Evolutionary conservation across 352 stramenopile species (phyloP).

Genomic region (Globisporangium emineosum): DNA sequence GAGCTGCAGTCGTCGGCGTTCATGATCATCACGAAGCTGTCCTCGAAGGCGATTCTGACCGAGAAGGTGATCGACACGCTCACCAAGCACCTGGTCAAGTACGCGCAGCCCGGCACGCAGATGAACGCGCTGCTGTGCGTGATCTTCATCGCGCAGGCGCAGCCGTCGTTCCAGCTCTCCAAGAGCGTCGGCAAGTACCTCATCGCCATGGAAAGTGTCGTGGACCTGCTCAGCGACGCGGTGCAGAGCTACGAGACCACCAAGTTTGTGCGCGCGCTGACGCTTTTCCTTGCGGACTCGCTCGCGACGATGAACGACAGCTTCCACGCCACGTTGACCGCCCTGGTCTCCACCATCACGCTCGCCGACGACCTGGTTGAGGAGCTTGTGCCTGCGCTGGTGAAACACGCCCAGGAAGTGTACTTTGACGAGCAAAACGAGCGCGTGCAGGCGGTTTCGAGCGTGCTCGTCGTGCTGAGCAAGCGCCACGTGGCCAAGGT

Average conservation of each 20-base stretch:
- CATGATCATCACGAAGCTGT: conserved; percentile 84
- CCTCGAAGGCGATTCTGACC: conserved; percentile 73
- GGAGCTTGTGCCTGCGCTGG: conserved; percentile 46
- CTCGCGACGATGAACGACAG: conserved; percentile 37
- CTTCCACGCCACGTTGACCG: conserved; percentile 33
- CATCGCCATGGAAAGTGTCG: conserved; percentile 59
- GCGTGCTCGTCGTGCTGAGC: conserved; percentile 44
- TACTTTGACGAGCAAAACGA: conserved; percentile 36
- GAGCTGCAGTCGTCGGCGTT: conserved; percentile 82
- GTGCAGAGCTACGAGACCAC: conserved; percentile 66
- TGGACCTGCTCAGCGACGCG: conserved; percentile 61
- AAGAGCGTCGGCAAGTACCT: conserved; percentile 60
- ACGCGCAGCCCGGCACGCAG: conserved; percentile 58
- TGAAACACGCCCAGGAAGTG: conserved; percentile 38
- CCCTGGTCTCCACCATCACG: conserved; percentile 39
- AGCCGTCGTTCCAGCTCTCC: conserved; percentile 62
- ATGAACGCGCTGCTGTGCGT: conserved; percentile 76
- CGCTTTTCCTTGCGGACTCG: conserved; percentile 44
- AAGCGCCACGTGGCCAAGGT: conserved; percentile 60
- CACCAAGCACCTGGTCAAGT: conserved; percentile 75
- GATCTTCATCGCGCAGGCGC: conserved; percentile 71
- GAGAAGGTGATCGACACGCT: conserved; percentile 70
- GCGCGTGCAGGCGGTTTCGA: conserved; percentile 44
- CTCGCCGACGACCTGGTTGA: conserved; percentile 45
- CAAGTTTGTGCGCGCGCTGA: conserved; percentile 65